Percentiles rank a stretch among this genome's conserved stretches.
phyloP scores from a whole-genome alignment of 805 yeast species.

The Candida suzukii region DNA sequence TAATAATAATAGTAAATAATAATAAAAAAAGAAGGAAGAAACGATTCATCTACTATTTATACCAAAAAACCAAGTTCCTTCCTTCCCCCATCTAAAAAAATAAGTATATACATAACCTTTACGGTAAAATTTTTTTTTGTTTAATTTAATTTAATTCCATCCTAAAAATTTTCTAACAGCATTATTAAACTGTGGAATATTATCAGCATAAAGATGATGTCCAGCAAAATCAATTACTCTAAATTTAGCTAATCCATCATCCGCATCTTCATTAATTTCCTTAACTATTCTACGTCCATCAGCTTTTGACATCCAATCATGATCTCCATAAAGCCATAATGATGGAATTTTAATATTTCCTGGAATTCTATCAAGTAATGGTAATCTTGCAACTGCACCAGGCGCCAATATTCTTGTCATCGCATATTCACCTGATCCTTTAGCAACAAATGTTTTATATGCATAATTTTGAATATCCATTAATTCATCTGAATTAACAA shows the following conservation, averaged over 20 bases:
- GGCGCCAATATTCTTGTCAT: conserved; percentile 53
- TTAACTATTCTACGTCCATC: conserved; percentile 45
- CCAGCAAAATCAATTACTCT: conserved; percentile 38
- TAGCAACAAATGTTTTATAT: conserved; percentile 42
- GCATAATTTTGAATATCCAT: conserved; percentile 47
- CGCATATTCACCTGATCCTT: conserved; percentile 61
- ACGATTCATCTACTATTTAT: no score
- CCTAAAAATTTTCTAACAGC: conserved; percentile 20
- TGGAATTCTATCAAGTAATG: conserved; percentile 47
- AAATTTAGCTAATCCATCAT: conserved; percentile 21
- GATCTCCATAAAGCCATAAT: conserved; percentile 60
- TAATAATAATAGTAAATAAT: no score
- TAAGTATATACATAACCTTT: no score
- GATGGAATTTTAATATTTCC: conserved; percentile 33
- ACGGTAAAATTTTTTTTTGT: no score
- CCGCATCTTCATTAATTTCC: conserved; percentile 18
- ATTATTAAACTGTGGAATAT: conserved; percentile 27
- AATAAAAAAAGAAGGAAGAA: no score
- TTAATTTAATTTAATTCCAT: conserved; percentile 7
- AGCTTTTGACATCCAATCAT: conserved; percentile 63
- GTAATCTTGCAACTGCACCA: conserved; percentile 50
- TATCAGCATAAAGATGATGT: conserved; percentile 50
- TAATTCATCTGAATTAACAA: conserved; percentile 21
- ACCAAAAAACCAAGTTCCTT: no score
- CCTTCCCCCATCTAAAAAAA: no score